Evolutionary conservation across 257 asterid genomes (phyloP), one percentile per base, ranked within the genome.

Genomic region (Dorcoceras hygrometricum): DNA sequence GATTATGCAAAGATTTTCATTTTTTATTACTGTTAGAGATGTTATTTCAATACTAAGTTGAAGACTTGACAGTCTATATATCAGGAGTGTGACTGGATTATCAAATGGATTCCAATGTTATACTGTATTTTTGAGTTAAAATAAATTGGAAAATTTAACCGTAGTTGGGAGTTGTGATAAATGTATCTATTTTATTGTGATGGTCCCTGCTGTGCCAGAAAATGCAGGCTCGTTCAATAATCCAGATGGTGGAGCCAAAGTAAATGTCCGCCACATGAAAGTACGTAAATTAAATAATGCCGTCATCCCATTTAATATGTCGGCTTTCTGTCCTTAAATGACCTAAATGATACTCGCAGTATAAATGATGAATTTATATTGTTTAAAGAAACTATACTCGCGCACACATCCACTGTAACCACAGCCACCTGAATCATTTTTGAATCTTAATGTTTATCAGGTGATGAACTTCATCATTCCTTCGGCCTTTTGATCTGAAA

Each of bases 41-140:
- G 54, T 2, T 46, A 22, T 26, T 34, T 56, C 9, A 20, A 32
- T 43, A 63, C 32, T 28, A 62, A 20, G 20, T 43, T 58, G 54
- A 23, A 67, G 32, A 31, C 39, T 34, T 25, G 25, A 24, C 57
- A 39, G 65, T 26, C 36, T 67, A 67, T 67, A 34, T 39, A 62
- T 39, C 19, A 14, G 51, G 22, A 46, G 54, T 46, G 54, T 18
- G 54, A 46, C 8, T 46, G 20, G 5, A 16, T 46, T 46, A 46
- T 46, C 54, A 46, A 43, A 16, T n/a, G n/a, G n/a, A n/a, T n/a
- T n/a, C n/a, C n/a, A n/a, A n/a, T 46, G 54, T 16, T 46, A 46
- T 46, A 46, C 54, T 46, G 8, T 16, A 16, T 46, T 46, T n/a
- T 46, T 46, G 54, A 46, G 22, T 46, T 18, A 16, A n/a, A 46